Percentiles rank a stretch among this genome's conserved stretches.
Evolutionary conservation across 805 yeast genomes (phyloP).

Genomic region (Wickerhamomyces chaumierensis): DNA sequence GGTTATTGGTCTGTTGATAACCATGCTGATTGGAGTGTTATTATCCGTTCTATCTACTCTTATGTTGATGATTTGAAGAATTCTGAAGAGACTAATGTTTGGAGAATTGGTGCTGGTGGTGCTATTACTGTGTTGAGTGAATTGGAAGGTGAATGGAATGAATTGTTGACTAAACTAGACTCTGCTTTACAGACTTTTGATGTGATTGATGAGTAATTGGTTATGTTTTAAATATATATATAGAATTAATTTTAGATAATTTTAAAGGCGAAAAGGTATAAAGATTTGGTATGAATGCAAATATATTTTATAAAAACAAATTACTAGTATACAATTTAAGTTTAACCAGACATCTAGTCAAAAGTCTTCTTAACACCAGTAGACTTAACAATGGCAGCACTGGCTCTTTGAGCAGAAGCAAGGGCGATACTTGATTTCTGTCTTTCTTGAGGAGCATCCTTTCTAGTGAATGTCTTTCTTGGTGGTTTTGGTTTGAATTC

Average conservation of each 20-base stretch:
- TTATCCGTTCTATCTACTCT: slow-evolving; percentile 72
- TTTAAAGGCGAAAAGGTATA: too few species aligned
- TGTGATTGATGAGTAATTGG: too few species aligned
- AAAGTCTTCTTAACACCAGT: slow-evolving; percentile 70
- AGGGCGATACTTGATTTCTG: slow-evolving; percentile 71
- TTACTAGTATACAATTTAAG: too few species aligned
- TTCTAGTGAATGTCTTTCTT: slow-evolving; percentile 1
- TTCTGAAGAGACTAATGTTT: slow-evolving; percentile 24
- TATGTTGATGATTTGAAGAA: slow-evolving; percentile 37
- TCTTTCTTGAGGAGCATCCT: slow-evolving; percentile 9
- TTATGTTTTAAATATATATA: too few species aligned
- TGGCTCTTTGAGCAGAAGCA: slow-evolving; percentile 80
- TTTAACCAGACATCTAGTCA: background rate
- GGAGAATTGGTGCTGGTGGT: slow-evolving; percentile 98
- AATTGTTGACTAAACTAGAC: slow-evolving; percentile 70
- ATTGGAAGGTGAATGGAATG: slow-evolving; percentile 82
- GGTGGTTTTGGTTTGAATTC: slow-evolving; percentile 4
- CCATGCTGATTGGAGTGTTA: slow-evolving; percentile 92
- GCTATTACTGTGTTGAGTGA: slow-evolving; percentile 88
- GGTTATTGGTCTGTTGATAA: slow-evolving; percentile 92
- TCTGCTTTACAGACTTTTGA: slow-evolving; percentile 41
- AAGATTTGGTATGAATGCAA: too few species aligned
- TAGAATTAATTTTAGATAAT: too few species aligned
- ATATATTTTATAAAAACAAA: too few species aligned
- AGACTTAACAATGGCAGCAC: slow-evolving; percentile 80